These are phyloP conservation scores for Nakazawaea pomicola DNA, from an alignment of 805 yeast species.

Conservation along the genomic window DNA sequence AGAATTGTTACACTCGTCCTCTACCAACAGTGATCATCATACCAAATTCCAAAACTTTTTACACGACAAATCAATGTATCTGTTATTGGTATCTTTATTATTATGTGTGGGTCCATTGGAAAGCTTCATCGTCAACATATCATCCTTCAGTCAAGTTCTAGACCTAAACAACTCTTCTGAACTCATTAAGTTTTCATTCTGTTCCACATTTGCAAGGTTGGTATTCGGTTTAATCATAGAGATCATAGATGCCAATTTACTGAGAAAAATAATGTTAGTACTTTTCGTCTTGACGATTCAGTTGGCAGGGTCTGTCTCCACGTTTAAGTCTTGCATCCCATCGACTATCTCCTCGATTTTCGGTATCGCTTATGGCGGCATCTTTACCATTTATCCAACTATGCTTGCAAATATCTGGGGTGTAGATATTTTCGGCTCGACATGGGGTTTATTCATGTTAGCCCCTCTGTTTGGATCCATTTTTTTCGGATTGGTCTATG, in stretches of 20 bases:
- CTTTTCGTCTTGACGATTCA: constrained; percentile 6
- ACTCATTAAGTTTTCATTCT: constrained; percentile 17
- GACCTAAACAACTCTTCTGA: constrained; percentile 18
- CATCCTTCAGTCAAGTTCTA: constrained; percentile 50
- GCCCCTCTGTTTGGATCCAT: constrained; percentile 85
- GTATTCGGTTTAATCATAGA: constrained; percentile 19
- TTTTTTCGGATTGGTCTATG: constrained; percentile 65
- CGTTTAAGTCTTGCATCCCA: constrained; percentile 10
- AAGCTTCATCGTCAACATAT: constrained; percentile 78
- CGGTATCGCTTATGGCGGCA: constrained; percentile 76
- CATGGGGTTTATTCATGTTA: constrained; percentile 86
- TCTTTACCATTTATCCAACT: constrained; percentile 85
- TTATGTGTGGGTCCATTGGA: constrained; percentile 80
- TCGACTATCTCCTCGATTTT: constrained; percentile 37
- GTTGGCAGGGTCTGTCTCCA: constrained; percentile 1
- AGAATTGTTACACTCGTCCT: constrained; percentile 12
- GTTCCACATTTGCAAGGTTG: constrained; percentile 24
- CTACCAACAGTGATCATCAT: constrained; percentile 17
- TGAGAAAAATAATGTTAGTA: not conserved
- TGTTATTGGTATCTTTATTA: constrained; percentile 58
- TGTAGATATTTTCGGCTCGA: constrained; percentile 79
- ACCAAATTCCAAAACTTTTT: constrained; percentile 28
- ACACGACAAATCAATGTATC: constrained; percentile 55
- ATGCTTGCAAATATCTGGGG: constrained; percentile 85
- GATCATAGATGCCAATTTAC: constrained; percentile 1